Evolutionary conservation across 129 eudicot species (phyloP).

Genomic region (Lactuca saligna): DNA sequence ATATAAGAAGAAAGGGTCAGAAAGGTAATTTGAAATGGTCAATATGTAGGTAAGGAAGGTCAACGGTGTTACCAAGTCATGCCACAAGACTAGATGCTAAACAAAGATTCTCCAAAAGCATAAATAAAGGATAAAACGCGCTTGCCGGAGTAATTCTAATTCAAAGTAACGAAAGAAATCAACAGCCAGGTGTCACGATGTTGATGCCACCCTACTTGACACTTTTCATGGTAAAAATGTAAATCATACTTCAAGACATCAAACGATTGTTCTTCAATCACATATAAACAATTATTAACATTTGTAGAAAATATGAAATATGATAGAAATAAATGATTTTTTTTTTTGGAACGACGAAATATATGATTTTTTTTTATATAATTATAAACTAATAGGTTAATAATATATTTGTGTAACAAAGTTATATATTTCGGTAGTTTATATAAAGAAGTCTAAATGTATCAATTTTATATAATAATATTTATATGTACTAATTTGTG

Average conservation of each 20-base stretch:
- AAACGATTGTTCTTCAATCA: no score
- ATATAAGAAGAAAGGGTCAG: conserved; percentile 27
- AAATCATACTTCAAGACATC: not conserved
- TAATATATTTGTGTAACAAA: no score
- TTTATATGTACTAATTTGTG: no score
- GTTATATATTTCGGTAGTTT: no score
- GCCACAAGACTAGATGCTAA: conserved; percentile 24
- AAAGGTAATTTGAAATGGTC: conserved; percentile 27
- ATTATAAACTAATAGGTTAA: no score
- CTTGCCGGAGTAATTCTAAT: conserved; percentile 1
- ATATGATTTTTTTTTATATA: no score
- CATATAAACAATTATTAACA: not conserved
- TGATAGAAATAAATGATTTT: no score
- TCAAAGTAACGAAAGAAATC: conserved; percentile 27
- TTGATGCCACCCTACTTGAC: conserved; percentile 17
- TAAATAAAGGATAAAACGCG: conserved; percentile 16
- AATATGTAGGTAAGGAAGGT: conserved; percentile 14
- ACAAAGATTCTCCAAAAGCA: not conserved
- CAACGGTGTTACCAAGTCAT: conserved; percentile 23
- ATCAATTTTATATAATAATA: no score
- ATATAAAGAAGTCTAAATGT: no score
- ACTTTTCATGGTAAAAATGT: not conserved
- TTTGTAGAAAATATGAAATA: not conserved
- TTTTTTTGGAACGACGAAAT: no score
- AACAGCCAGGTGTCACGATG: conserved; percentile 22